A percentile compares a stretch with the other conserved stretches of the same genome.
phyloP scores from a whole-genome alignment of 768 basidiomycete species.

The Amanita inopinata region DNA sequence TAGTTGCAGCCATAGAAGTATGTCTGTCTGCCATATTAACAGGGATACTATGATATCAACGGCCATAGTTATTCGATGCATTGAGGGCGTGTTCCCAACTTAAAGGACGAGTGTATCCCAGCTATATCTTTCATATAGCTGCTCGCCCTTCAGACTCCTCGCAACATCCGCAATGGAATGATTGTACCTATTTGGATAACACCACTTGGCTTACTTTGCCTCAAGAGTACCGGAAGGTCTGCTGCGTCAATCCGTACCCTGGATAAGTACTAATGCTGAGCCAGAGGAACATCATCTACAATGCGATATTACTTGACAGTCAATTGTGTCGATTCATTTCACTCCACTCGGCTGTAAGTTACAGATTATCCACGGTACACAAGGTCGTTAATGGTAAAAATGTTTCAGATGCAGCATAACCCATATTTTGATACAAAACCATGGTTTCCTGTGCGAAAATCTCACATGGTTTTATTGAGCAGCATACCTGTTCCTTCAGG shows the following conservation, averaged over 20 bases:
- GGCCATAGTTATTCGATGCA: constrained; percentile 31
- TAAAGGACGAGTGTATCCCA: constrained; percentile 14
- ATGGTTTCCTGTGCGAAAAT: constrained; percentile 46
- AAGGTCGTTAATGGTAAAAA: too few species aligned
- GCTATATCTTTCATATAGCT: constrained; percentile 55
- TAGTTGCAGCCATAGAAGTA: constrained; percentile 65
- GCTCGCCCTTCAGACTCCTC: constrained; percentile 46
- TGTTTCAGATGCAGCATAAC: constrained; percentile 6
- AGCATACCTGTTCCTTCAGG: constrained; percentile 33
- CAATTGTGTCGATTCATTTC: constrained; percentile 40
- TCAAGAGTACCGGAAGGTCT: constrained; percentile 54
- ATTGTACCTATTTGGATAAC: constrained; percentile 32
- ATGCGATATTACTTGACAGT: constrained; percentile 33
- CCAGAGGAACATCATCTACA: constrained; percentile 54
- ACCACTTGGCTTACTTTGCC: constrained; percentile 55
- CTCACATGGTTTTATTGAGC: constrained; percentile 36
- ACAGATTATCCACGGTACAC: neutral
- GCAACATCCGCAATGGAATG: constrained; percentile 47
- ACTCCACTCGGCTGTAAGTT: constrained; percentile 38
- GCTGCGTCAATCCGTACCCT: too few species aligned
- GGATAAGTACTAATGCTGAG: constrained; percentile 2
- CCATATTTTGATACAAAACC: constrained; percentile 28
- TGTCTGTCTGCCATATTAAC: constrained; percentile 8
- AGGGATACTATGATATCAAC: neutral
- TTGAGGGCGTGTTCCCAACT: constrained; percentile 17